Conservation (phyloP, 2,329 filamentous ascomycete genomes). For the Beauveria pseudobassiana region DNA sequence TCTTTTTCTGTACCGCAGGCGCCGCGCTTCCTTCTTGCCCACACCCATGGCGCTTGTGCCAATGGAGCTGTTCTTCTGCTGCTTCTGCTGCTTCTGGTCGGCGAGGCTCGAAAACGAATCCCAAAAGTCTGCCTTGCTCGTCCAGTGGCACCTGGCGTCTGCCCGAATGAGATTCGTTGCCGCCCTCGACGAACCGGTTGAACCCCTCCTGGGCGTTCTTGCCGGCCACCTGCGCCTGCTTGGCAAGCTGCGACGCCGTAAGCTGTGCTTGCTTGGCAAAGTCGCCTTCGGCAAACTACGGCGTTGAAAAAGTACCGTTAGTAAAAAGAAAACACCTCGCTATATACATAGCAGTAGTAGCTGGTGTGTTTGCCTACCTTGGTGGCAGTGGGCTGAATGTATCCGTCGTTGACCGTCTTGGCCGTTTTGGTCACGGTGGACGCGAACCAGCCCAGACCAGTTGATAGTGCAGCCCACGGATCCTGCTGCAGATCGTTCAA, state of each 20-base stretch:
- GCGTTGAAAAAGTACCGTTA: neutral
- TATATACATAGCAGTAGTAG: no score
- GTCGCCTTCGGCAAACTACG: slow-evolving; percentile 70
- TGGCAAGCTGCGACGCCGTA: slow-evolving; percentile 58
- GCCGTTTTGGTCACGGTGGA: slow-evolving; percentile 83
- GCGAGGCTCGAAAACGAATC: slow-evolving; percentile 74
- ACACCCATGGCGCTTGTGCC: slow-evolving; percentile 55
- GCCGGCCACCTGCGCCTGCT: slow-evolving; percentile 61
- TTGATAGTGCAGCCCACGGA: slow-evolving; percentile 78
- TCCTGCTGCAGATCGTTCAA: slow-evolving; percentile 90
- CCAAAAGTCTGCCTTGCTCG: slow-evolving; percentile 77
- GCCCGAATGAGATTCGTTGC: slow-evolving; percentile 36
- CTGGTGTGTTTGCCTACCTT: slow-evolving; percentile 46
- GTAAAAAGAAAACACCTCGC: neutral
- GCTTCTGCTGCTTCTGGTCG: slow-evolving; percentile 33
- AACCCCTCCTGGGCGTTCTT: slow-evolving; percentile 72
- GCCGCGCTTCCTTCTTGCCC: slow-evolving; percentile 30
- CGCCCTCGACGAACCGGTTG: slow-evolving; percentile 82
- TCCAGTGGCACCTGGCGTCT: slow-evolving; percentile 38
- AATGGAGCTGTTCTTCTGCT: slow-evolving; percentile 39
- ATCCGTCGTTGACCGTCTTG: slow-evolving; percentile 83
- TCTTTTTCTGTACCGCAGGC: slow-evolving; percentile 34
- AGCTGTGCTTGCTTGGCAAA: slow-evolving; percentile 60
- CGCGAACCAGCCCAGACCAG: slow-evolving; percentile 92
- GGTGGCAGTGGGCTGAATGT: slow-evolving; percentile 86